Base-by-base conservation (phyloP, 495 filamentous ascomycete genomes). In the Zalerion maritima region DNA sequence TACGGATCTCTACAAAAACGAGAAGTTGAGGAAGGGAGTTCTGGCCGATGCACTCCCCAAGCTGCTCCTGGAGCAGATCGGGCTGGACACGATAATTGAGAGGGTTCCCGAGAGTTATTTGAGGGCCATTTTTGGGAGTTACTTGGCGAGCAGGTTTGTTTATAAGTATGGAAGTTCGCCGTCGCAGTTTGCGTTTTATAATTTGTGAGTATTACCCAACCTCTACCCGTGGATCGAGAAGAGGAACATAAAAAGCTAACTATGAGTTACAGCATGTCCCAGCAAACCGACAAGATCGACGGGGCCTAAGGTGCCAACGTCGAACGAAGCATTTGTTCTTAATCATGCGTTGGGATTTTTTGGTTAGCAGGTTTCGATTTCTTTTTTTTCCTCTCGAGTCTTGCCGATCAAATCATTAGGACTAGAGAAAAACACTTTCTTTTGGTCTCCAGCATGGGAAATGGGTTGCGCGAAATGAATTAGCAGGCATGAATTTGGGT, bases 101-200 rank as follows among this genome's bases (percentile, higher is more conserved):
- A 67, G 91, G 42, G 85, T 97, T 19, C 89, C 89, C 2, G 79
- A 92, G 31, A 80, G 76, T 46, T 97, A 97, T 43, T 71, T 97
- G 24, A 72, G 83, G 26, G 75, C 87, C 26, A 94, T 97, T 49
- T 97, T 97, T 50, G 89, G 89, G 37, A 89, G 81, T 46, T 91
- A 86, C 58, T 59, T 97, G 38, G 89, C 89, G 17, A 87, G 80
- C 44, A 74, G 89, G 12, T 97, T 97, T 52, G 82, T 97, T 17
- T 97, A 97, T 53, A 69, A 89, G 49, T 83, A 81, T 52, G 89
- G 89, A 49, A 87, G 83, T 58, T 71, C 67, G 39, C 85, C 89
- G 3, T 87, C 76, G 62, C 91, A 94, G 47, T 94, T 97, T 59
- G 82, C 89, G 5, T 97, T 97, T 68, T 97, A 93, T 57, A 80